Percentiles rank a stretch among this genome's conserved stretches.
These are phyloP conservation scores for Fusarium succisae DNA, from an alignment of 2,329 filamentous ascomycete genomes.

Conservation along the genomic window DNA sequence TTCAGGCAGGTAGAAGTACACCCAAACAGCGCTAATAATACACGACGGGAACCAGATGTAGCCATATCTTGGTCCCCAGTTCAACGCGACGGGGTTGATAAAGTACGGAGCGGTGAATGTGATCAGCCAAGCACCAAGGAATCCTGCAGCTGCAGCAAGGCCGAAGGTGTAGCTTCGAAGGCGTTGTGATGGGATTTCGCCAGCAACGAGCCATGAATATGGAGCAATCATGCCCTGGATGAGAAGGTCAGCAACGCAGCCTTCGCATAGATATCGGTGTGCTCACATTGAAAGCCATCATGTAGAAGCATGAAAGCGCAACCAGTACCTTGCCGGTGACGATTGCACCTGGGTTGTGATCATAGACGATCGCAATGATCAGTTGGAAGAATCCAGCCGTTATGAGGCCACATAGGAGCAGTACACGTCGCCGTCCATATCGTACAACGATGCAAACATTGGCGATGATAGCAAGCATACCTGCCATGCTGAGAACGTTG, in stretches of 20 bases:
- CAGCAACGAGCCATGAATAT: constrained; percentile 37
- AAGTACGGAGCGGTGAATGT: constrained; percentile 39
- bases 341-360: constrained; percentile 20
- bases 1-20: constrained; percentile 33
- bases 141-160: constrained; percentile 27
- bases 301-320: constrained; percentile 36
- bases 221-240: constrained; percentile 35
- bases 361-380: constrained; percentile 33
- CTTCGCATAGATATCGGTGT: accelerated
- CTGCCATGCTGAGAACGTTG: constrained; percentile 37
- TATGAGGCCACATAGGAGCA: constrained; percentile 13
- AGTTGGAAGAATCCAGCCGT: constrained; percentile 31
- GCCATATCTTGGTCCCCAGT: constrained; percentile 39
- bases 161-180: constrained; percentile 38
- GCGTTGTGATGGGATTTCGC: constrained; percentile 38
- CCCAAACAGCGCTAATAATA: constrained; percentile 30
- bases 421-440: constrained; percentile 29
- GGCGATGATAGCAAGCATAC: constrained; percentile 30
- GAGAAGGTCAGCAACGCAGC: neutral
- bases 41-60: constrained; percentile 39
- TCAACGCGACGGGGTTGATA: constrained; percentile 35
- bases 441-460: constrained; percentile 35
- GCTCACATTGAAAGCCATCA: constrained; percentile 36
- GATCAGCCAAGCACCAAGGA: constrained; percentile 36
- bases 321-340: constrained; percentile 33